Conservation (phyloP, 495 filamentous ascomycete genomes). For the Pseudotulostoma volvatum region DNA sequence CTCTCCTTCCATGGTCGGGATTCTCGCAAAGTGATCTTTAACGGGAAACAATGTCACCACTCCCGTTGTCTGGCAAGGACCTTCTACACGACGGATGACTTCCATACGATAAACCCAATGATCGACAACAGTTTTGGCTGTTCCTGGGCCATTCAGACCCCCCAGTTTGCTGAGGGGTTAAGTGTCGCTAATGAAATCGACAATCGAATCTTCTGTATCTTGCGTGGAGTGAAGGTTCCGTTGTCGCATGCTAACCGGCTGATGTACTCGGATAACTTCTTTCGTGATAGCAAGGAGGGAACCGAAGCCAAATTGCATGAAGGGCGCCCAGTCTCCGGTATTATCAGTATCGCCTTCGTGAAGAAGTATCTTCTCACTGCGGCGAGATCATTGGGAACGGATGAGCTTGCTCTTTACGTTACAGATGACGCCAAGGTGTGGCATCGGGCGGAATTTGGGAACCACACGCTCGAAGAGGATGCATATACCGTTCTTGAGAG, state of each 20-base stretch:
- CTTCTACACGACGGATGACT: slow-evolving; percentile 75
- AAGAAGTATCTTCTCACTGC: slow-evolving; percentile 78
- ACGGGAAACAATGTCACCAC: slow-evolving; percentile 44
- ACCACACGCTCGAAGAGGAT: slow-evolving; percentile 62
- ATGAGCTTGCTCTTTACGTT: slow-evolving; percentile 76
- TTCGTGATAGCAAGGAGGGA: slow-evolving; percentile 34
- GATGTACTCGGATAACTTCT: slow-evolving; percentile 64
- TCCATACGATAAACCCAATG: slow-evolving; percentile 46
- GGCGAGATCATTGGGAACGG: slow-evolving; percentile 56
- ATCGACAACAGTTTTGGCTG: slow-evolving; percentile 51
- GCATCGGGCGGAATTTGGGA: slow-evolving; percentile 84
- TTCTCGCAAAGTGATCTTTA: slow-evolving; percentile 66
- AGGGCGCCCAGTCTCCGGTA: slow-evolving; percentile 51
- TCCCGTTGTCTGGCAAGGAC: slow-evolving; percentile 28
- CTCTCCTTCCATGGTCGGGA: slow-evolving; percentile 70
- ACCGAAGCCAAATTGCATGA: slow-evolving; percentile 60
- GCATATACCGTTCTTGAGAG: slow-evolving; percentile 90
- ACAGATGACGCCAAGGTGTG: slow-evolving; percentile 67
- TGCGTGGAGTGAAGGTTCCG: slow-evolving; percentile 43
- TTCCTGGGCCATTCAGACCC: slow-evolving; percentile 64
- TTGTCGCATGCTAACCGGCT: slow-evolving; percentile 52
- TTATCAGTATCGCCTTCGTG: slow-evolving; percentile 60
- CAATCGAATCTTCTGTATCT: slow-evolving; percentile 64
- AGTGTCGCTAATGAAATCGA: slow-evolving; percentile 37
- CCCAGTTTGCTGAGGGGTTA: slow-evolving; percentile 48